Base-by-base conservation (phyloP, 108 stramenopile species). In the Nitzschia sp. region DNA sequence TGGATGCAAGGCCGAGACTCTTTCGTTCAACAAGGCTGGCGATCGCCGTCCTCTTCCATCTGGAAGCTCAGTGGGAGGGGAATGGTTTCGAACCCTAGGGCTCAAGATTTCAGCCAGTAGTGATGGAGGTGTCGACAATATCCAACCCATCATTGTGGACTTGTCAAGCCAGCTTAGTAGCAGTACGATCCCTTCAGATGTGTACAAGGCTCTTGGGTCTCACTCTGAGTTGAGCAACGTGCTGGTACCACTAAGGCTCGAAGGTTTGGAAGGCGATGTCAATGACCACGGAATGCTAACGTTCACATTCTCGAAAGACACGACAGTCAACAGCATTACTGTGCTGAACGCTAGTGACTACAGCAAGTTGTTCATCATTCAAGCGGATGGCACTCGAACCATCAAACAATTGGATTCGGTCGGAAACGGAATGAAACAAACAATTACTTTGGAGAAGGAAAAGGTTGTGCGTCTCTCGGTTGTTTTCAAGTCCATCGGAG, bases 71-170 rank as follows among this genome's bases (percentile, higher is more conserved):
- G 70, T 71, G 8, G 51, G 21, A 22, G 52, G 52, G 8, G 70
- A 71, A 15, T 71, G 70, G 70, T 71, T 71, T 11, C 70, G 37
- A 20, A 53, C 20, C 15, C 41, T 53, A 17, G 70, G 70, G n/a
- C 52, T 71, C 6, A 62, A 26, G 25, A 62, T 71, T 12, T 19
- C 44, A 34, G 70, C 70, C 17, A 52, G 52, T 20, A 53, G 70
- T n/a, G 59, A 71, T 48, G 60, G 60, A 26, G 70, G 70, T 15
- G 11, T 20, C 7, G 29, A 62, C 19, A 62, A 71, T 24, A 52
- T 71, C 22, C 52, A 71, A 52, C 70, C 70, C 7, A 62, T 62
- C 39, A 54, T 71, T 43, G 55, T 71, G 22, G 70, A 71, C 41
- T 53, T 52, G 19, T 52, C 51, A 8, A 34, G 38, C 11, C 12